phyloP scores from a whole-genome alignment of 805 yeast genomes.

The Pichia nakasei region DNA sequence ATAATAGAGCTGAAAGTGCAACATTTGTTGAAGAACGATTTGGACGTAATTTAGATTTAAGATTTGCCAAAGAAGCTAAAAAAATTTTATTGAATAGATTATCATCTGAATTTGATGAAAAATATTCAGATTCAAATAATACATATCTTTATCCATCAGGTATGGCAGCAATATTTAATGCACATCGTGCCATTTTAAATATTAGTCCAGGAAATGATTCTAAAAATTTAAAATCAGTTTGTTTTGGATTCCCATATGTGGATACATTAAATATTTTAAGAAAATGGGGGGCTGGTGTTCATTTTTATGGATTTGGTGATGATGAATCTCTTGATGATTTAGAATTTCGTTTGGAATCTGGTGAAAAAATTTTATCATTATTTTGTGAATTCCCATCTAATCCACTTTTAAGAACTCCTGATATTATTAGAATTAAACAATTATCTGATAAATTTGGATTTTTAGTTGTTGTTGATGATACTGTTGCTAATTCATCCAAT shows the following conservation, averaged over 20 bases:
- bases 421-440: conserved; percentile 52
- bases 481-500: conserved; percentile 86
- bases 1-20: conserved; percentile 40
- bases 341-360: conserved; percentile 50
- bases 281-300: conserved; percentile 89
- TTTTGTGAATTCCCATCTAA: conserved; percentile 94
- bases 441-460: conserved; percentile 66
- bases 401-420: conserved; percentile 83
- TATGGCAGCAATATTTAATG: conserved; percentile 83
- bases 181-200: conserved; percentile 43
- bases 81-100: conserved; percentile 65
- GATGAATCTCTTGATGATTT: conserved; percentile 56
- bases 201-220: conserved; percentile 1
- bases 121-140: conserved; percentile 43
- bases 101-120: conserved; percentile 38
- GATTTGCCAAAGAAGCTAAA: conserved; percentile 70
- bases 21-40: conserved; percentile 79
- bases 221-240: conserved; percentile 53
- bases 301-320: conserved; percentile 80
- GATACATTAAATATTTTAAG: conserved; percentile 80
- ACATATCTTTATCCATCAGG: conserved; percentile 85
- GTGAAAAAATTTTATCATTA: conserved; percentile 63
- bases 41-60: conserved; percentile 79
- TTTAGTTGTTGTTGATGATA: conserved; percentile 84
- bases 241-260: conserved; percentile 94